phyloP scores from a whole-genome alignment of 176 grass and related monocot genomes.

The Pontederia paniculata region DNA sequence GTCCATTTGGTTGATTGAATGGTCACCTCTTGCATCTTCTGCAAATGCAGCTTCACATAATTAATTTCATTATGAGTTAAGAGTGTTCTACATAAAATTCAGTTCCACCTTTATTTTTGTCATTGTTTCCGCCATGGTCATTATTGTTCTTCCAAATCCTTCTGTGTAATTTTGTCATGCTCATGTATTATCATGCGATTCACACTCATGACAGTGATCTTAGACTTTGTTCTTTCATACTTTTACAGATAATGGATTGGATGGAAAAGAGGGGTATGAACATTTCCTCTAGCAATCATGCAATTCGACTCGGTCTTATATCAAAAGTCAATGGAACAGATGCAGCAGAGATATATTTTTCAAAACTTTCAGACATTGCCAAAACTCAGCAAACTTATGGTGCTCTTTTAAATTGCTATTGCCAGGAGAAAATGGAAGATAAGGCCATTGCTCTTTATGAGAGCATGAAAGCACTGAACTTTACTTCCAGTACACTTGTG shows the following conservation, averaged over 20 bases:
- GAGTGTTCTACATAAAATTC: no score
- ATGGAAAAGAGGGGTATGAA: conserved; percentile 12
- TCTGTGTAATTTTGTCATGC: no score
- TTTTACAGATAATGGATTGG: conserved; percentile 11
- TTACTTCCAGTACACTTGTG: conserved; percentile 3
- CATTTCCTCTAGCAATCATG: not conserved
- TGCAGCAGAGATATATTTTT: conserved; percentile 6
- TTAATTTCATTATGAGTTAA: no score
- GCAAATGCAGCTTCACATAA: no score
- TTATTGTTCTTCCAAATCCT: no score
- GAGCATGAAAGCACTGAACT: conserved; percentile 12
- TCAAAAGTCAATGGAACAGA: conserved; percentile 10
- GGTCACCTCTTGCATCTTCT: no score
- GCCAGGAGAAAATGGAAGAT: not conserved
- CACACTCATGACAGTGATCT: no score
- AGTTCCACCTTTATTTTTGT: no score
- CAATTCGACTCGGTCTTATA: conserved; percentile 7
- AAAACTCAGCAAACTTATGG: conserved; percentile 1
- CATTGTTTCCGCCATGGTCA: no score
- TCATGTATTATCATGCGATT: no score
- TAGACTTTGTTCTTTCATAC: no score
- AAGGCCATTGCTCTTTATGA: conserved; percentile 11
- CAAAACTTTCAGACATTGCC: conserved; percentile 1
- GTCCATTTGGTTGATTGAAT: no score
- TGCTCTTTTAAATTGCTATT: conserved; percentile 2